Evolutionary conservation across 2,329 filamentous ascomycete genomes (phyloP), one percentile per base, ranked within the genome.

Genomic region (Colletotrichum sp.): DNA sequence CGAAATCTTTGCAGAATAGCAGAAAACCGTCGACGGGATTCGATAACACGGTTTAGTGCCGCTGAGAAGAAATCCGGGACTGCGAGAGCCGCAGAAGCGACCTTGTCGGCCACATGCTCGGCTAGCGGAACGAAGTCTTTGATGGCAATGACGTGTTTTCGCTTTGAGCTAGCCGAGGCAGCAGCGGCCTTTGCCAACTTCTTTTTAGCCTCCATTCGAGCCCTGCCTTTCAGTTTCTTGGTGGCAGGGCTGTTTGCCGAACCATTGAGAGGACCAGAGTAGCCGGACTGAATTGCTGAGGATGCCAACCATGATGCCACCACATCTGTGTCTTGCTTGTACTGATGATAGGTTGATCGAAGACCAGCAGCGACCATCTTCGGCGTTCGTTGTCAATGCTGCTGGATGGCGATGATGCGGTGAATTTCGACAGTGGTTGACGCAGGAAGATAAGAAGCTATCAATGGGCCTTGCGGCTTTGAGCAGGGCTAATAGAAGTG

Each of bases 281-380:
- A 86, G 6, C 85, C 85, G 55, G 78, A 79, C 4, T 79, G 76
- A 66, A 81, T 84, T 52, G 86, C 86, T 1, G 85, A 87, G 3
- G 82, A 83, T 4, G 84, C 85, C 9, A 88, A 84, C 86, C 86
- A 88, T 36, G 81, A 79, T 2, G 84, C 85, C 12, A 88, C 81
- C 4, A 81, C 80, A 48, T 86, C 79, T 0, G 84, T 86, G 70
- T 88, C 85, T n/a, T 82, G 73, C 74, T 86, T 87, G 79, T 87
- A 87, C 71, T 83, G 81, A 24, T 80, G 80, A 75, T 87, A 87
- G 2, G 79, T 80, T 69, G 83, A 81, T 39, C 78, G 12, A 0
- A 86, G 75, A 1, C 63, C 39, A 8, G 16, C n/a, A 0, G 79
- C 78, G 6, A 81, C 72, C 79, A 82, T 83, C 7, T 52, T 71